These are phyloP conservation scores for Phytophthora syringae DNA, from an alignment of 352 stramenopile genomes.

Conservation along the genomic window DNA sequence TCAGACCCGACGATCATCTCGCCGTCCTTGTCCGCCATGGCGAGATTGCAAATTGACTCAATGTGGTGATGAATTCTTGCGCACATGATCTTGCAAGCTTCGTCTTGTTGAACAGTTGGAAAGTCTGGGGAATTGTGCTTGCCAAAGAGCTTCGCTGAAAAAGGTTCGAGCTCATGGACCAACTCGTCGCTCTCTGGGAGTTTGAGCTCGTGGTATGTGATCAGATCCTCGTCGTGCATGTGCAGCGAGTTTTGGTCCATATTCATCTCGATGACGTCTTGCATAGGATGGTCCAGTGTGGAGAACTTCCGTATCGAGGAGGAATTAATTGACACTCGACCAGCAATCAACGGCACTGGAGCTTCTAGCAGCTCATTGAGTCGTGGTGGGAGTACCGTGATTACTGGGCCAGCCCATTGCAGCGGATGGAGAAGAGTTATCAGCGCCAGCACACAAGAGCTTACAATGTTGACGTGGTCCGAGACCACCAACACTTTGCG, in stretches of 20 bases:
- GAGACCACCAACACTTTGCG: conserved; percentile 81
- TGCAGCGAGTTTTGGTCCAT: conserved; percentile 80
- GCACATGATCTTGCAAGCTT: conserved; percentile 78
- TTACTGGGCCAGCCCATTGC: conserved; percentile 79
- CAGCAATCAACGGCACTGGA: conserved; percentile 78
- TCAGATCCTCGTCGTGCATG: conserved; percentile 82
- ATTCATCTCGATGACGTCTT: conserved; percentile 82
- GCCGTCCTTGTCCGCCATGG: conserved; percentile 39
- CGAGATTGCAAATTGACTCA: conserved; percentile 61
- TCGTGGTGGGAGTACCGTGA: conserved; percentile 72
- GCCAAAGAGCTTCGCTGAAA: conserved; percentile 64
- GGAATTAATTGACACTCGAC: conserved; percentile 70
- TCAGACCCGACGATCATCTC: conserved; percentile 17
- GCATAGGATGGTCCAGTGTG: conserved; percentile 63
- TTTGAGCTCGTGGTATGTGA: conserved; percentile 79
- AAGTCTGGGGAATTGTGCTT: conserved; percentile 61
- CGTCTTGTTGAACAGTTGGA: conserved; percentile 69
- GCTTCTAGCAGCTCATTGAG: conserved; percentile 79
- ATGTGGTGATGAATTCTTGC: conserved; percentile 67
- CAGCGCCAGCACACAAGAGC: conserved; percentile 74
- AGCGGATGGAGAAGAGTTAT: conserved; percentile 72
- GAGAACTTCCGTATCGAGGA: conserved; percentile 55
- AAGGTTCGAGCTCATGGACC: conserved; percentile 68
- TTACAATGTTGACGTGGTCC: conserved; percentile 78
- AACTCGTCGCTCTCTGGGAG: conserved; percentile 75